Evolutionary conservation across 164 flowering plant species (phyloP).

Genomic region (Santalum album): DNA sequence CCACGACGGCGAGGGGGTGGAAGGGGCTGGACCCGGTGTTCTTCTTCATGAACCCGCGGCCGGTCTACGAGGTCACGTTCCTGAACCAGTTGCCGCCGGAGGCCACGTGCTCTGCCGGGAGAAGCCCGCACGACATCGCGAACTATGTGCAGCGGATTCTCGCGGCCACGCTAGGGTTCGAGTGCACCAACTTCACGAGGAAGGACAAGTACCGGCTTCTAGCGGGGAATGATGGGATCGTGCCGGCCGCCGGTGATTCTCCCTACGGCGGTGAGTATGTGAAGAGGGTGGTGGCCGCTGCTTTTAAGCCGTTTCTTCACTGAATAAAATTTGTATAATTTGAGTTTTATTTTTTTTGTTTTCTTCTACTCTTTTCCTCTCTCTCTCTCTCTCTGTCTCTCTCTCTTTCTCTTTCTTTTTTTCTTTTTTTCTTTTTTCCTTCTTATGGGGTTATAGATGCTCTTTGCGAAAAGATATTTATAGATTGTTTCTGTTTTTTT

Average conservation of each 20-base stretch:
- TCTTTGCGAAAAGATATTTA: too few species aligned
- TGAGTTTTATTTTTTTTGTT: too few species aligned
- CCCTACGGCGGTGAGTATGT: slow-evolving; percentile 22
- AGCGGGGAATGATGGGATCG: slow-evolving; percentile 90
- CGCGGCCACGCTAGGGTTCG: slow-evolving; percentile 83
- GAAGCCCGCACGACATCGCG: slow-evolving; percentile 83
- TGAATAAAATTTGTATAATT: slow-evolving; percentile 1
- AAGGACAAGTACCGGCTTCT: slow-evolving; percentile 84
- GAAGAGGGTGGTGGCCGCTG: slow-evolving; percentile 26
- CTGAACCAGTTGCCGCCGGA: slow-evolving; percentile 80
- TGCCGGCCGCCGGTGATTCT: slow-evolving; percentile 18
- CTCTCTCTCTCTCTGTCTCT: too few species aligned
- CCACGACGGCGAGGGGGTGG: slow-evolving; percentile 93
- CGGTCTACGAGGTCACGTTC: slow-evolving; percentile 83
- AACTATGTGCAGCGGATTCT: slow-evolving; percentile 82
- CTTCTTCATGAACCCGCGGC: slow-evolving; percentile 96
- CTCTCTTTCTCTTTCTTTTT: too few species aligned
- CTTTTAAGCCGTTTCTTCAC: slow-evolving; percentile 40
- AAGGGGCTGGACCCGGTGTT: slow-evolving; percentile 80
- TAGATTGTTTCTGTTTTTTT: too few species aligned
- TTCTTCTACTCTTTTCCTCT: too few species aligned
- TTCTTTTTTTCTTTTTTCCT: too few species aligned
- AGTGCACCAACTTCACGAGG: slow-evolving; percentile 88
- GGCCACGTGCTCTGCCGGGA: slow-evolving; percentile 82
- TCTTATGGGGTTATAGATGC: too few species aligned